Evolutionary conservation across 371 early-diverging fungal species (phyloP).

Genomic region (Rhizomucor pusillus): DNA sequence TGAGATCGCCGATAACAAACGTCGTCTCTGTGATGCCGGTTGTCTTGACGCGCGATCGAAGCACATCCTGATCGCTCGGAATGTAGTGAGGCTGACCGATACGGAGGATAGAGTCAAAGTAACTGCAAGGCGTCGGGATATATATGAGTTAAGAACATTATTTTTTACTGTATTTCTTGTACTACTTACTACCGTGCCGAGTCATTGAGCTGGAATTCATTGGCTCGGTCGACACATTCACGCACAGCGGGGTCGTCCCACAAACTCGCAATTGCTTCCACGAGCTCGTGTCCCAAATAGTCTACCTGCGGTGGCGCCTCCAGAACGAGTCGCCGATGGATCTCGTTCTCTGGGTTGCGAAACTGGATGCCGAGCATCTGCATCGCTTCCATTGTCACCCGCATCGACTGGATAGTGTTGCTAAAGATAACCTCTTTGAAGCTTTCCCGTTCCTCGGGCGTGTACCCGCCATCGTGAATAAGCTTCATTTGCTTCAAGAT

Average conservation of each 20-base stretch:
- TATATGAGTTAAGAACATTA: neutral
- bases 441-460: slow-evolving; percentile 77
- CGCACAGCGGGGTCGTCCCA: slow-evolving; percentile 80
- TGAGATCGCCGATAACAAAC: slow-evolving; percentile 78
- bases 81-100: slow-evolving; percentile 69
- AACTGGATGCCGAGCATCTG: slow-evolving; percentile 65
- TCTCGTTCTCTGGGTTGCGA: slow-evolving; percentile 59
- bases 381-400: slow-evolving; percentile 89
- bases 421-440: slow-evolving; percentile 88
- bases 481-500: slow-evolving; percentile 96
- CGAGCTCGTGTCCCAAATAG: slow-evolving; percentile 66
- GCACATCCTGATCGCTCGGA: slow-evolving; percentile 88
- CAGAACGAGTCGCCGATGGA: slow-evolving; percentile 35
- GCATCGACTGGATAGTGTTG: slow-evolving; percentile 88
- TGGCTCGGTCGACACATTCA: slow-evolving; percentile 64
- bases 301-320: slow-evolving; percentile 60
- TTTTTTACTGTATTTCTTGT: slow-evolving; percentile 1
- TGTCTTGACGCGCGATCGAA: slow-evolving; percentile 80
- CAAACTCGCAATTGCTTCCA: slow-evolving; percentile 63
- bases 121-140: slow-evolving; percentile 35
- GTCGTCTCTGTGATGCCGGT: slow-evolving; percentile 87
- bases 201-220: slow-evolving; percentile 87
- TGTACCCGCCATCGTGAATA: slow-evolving; percentile 91
- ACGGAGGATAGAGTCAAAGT: slow-evolving; percentile 86
- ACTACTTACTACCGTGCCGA: slow-evolving; percentile 72